Base-by-base conservation (phyloP, 176 grass and related monocot species). In the Rhynchospora tenuis region DNA sequence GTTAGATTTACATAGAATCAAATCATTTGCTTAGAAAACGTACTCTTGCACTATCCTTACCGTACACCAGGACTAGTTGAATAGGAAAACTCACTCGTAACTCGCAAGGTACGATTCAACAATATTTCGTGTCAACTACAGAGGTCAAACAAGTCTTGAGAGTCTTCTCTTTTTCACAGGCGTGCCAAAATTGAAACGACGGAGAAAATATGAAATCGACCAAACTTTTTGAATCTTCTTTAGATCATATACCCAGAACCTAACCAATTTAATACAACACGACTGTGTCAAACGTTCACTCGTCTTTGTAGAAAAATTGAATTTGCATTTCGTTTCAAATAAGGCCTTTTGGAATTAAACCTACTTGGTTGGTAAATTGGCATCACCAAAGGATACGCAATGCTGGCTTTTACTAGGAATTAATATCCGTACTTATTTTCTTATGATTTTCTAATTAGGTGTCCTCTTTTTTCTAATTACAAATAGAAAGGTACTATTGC, bases 181-280 rank as follows among this genome's bases (percentile, higher is more conserved):
- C 47, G 52, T 54, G 71, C 15, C 72, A 75, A 31, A 31, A 51
- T 75, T 75, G 24, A 55, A 76, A 55, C 48, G 28, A 55, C 48
- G 24, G 0, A 50, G 24, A 7, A 54, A 9, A 76, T 76, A 76
- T 76, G 73, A 76, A 76, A 15, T 31, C 7, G 9, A 50, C 80
- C 80, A 67, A 64, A 67, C 80, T 67, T 82, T 59, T 80, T 82
- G 38, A 82, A 82, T n/a, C n/a, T 82, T n/a, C n/a, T 82, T 51
- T 82, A 52, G 17, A 15, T n/a, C n/a, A 10, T 50, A 47, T 65
- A 48, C 33, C 33, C 59, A 65, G 5, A 13, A 42, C 14, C 13
- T 17, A 31, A 38, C 9, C 3, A 75, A 15, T 0, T 38, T 3
- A 51, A 74, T 8, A 45, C 4, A 54, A 15, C 60, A 67, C 80